These are phyloP conservation scores for Tephrocybe sp. DNA, from an alignment of 768 basidiomycete genomes.

Conservation along the genomic window DNA sequence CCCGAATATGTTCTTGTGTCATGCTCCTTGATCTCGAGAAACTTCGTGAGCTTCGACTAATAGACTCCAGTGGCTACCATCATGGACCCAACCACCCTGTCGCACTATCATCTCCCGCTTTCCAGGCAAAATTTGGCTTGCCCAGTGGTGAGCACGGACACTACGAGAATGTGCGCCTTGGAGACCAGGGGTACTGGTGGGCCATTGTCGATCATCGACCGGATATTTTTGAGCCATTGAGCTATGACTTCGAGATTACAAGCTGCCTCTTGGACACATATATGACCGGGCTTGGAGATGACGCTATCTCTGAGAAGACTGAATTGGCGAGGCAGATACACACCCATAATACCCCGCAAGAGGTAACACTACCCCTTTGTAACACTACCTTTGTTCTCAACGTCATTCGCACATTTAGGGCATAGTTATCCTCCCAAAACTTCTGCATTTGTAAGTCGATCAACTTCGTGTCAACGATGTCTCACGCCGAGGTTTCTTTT, in stretches of 20 bases:
- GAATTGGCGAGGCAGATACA: slow-evolving; percentile 36
- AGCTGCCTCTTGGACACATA: slow-evolving; percentile 51
- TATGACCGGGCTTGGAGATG: slow-evolving; percentile 41
- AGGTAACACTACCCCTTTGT: slow-evolving; percentile 19
- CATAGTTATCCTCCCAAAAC: slow-evolving; percentile 41
- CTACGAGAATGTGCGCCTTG: slow-evolving; percentile 45
- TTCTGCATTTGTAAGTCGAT: slow-evolving; percentile 48
- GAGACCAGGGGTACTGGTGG: slow-evolving; percentile 57
- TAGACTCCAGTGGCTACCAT: slow-evolving; percentile 45
- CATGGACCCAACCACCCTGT: slow-evolving; percentile 23
- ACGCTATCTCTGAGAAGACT: slow-evolving; percentile 31
- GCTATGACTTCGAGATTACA: slow-evolving; percentile 48
- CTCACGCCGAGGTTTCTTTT: background rate
- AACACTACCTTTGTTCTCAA: background rate
- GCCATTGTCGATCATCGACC: slow-evolving; percentile 45
- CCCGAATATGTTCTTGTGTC: slow-evolving; percentile 50
- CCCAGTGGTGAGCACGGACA: slow-evolving; percentile 34
- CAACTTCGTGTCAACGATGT: background rate
- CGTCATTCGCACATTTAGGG: slow-evolving; percentile 20
- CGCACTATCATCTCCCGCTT: slow-evolving; percentile 41
- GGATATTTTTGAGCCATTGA: slow-evolving; percentile 42
- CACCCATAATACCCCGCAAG: slow-evolving; percentile 37
- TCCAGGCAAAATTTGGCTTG: slow-evolving; percentile 42
- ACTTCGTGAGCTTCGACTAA: slow-evolving; percentile 41
- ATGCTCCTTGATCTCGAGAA: slow-evolving; percentile 51